These are phyloP conservation scores for Exserohilum rostratum DNA, from an alignment of 2,329 filamentous ascomycete genomes.

Conservation along the genomic window DNA sequence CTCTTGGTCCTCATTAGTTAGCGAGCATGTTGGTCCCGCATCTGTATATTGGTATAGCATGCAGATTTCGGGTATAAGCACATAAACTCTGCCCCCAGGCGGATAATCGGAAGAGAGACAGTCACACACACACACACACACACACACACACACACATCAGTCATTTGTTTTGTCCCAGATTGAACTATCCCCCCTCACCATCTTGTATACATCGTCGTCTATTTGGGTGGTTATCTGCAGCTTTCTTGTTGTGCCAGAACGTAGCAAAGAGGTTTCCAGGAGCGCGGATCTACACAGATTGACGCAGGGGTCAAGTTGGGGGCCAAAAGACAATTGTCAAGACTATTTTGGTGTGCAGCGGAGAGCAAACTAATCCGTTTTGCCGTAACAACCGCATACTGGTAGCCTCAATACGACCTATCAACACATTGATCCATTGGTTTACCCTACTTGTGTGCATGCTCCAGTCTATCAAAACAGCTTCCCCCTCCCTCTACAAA, in stretches of 20 bases:
- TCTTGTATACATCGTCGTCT: constrained; percentile 19
- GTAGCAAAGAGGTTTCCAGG: constrained; percentile 3
- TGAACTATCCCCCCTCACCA: neutral
- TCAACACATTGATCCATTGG: neutral
- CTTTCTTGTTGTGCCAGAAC: constrained; percentile 6
- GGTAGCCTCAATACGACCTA: neutral
- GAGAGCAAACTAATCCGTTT: neutral
- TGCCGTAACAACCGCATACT: neutral
- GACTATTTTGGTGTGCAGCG: neutral
- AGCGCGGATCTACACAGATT: neutral
- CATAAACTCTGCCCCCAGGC: constrained; percentile 10
- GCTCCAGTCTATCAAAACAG: neutral
- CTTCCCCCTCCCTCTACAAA: neutral
- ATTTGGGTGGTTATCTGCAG: constrained; percentile 9
- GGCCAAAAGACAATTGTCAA: neutral
- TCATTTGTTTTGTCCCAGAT: constrained; percentile 3
- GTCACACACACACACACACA: too few relatives aligned
- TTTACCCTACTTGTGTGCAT: neutral
- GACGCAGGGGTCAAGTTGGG: neutral
- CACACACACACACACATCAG: too few relatives aligned
- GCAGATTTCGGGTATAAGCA: constrained; percentile 2
- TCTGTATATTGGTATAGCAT: constrained; percentile 13
- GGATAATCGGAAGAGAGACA: constrained; percentile 8
- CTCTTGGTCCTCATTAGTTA: constrained; percentile 6
- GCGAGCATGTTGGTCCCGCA: constrained; percentile 13